phyloP scores from a whole-genome alignment of 1,284 basidiomycete genomes.

The Stereum hirsutum region DNA sequence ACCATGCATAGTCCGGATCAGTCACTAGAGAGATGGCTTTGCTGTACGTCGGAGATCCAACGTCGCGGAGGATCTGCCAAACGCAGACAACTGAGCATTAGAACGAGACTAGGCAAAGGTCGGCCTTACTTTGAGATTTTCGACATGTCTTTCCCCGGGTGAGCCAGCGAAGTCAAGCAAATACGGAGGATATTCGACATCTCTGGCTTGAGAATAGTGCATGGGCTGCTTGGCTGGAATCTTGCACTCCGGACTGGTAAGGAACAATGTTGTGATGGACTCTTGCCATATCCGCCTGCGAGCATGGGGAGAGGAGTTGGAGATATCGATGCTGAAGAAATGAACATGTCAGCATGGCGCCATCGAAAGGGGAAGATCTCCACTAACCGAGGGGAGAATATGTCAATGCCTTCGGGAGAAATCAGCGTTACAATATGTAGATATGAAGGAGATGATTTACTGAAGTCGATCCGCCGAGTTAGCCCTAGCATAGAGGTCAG shows the following conservation, averaged over 20 bases:
- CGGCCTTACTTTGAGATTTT: constrained; percentile 64
- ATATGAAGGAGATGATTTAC: constrained; percentile 28
- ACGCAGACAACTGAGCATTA: background rate
- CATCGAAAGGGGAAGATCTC: background rate
- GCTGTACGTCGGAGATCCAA: constrained; percentile 44
- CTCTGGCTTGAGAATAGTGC: constrained; percentile 47
- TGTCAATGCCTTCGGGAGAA: constrained; percentile 48
- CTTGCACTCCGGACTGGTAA: constrained; percentile 49
- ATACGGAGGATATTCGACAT: constrained; percentile 64
- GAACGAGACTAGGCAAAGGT: background rate
- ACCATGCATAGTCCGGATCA: constrained; percentile 38
- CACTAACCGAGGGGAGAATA: constrained; percentile 63
- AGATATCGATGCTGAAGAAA: constrained; percentile 46
- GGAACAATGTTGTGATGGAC: constrained; percentile 58
- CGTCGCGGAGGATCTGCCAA: constrained; percentile 57
- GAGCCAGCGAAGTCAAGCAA: constrained; percentile 60
- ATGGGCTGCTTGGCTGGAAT: constrained; percentile 58
- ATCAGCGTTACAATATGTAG: constrained; percentile 5
- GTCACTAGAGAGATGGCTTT: constrained; percentile 37
- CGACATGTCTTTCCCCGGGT: constrained; percentile 68
- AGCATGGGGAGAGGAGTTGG: constrained; percentile 52
- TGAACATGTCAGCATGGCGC: background rate
- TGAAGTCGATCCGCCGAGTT: constrained; percentile 66
- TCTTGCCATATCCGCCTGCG: constrained; percentile 81
- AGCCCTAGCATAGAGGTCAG: constrained; percentile 30